Conservation (phyloP, 2,329 filamentous ascomycete genomes). For the Paecilomyces formosus region DNA sequence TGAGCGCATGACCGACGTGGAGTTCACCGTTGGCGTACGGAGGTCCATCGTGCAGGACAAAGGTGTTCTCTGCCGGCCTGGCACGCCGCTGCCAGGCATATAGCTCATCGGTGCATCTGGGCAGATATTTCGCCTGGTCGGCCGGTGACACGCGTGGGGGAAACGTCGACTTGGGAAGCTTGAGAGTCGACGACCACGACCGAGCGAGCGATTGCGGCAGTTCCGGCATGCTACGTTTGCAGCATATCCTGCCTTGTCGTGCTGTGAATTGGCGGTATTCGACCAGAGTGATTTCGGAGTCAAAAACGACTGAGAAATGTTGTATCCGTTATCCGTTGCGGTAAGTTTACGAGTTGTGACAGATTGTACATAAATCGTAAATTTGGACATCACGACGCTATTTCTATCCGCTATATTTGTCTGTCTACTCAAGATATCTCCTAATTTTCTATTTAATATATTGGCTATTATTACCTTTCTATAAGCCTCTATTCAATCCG, state of each 20-base stretch:
- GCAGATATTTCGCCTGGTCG: constrained; percentile 53
- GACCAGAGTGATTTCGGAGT: not conserved
- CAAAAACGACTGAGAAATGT: not conserved
- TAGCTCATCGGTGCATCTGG: constrained; percentile 74
- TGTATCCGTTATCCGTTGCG: not conserved
- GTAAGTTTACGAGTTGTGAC: not conserved
- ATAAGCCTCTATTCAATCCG: too few species aligned
- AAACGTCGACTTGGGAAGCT: constrained; percentile 67
- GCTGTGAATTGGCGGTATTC: not conserved
- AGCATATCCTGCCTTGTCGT: constrained; percentile 15
- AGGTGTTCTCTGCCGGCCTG: constrained; percentile 51
- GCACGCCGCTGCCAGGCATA: constrained; percentile 73
- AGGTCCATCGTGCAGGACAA: constrained; percentile 88
- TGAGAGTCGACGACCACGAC: constrained; percentile 67
- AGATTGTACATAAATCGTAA: not conserved
- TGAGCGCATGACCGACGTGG: constrained; percentile 89
- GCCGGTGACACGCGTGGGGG: constrained; percentile 43
- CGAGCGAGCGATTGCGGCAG: constrained; percentile 28
- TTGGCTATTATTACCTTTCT: too few species aligned
- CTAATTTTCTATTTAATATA: too few species aligned
- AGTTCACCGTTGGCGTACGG: constrained; percentile 92
- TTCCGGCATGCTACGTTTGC: constrained; percentile 29
- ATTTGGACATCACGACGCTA: too few species aligned
- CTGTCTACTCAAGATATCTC: not conserved
- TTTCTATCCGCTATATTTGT: not conserved